phyloP scores from a whole-genome alignment of 768 basidiomycete species.

The Lanmaoa rubissima region DNA sequence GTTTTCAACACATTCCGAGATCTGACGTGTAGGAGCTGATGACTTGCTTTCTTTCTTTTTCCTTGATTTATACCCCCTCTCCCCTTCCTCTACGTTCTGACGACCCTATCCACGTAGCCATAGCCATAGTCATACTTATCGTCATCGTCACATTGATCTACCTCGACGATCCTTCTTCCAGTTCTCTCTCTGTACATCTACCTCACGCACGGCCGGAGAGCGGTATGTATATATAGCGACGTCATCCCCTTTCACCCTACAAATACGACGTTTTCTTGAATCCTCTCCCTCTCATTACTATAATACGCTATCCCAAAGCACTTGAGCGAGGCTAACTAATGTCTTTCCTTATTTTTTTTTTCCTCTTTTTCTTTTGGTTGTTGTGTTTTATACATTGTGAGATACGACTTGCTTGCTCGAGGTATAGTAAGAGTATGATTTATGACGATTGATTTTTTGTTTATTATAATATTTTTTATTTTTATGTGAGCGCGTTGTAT shows the following conservation, averaged over 20 bases:
- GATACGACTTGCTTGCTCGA: neutral
- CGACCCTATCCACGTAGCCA: neutral
- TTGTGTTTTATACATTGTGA: neutral
- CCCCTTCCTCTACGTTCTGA: neutral
- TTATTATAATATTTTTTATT: too few species aligned
- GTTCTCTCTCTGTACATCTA: constrained; percentile 6
- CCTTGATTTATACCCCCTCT: neutral
- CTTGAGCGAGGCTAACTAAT: constrained; percentile 10
- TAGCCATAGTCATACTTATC: neutral
- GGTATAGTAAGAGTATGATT: neutral
- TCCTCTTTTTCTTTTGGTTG: neutral
- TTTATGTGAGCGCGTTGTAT: constrained; percentile 20
- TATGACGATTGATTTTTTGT: neutral
- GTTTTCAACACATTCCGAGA: constrained; percentile 34
- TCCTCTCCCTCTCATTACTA: neutral
- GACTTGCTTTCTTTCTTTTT: neutral
- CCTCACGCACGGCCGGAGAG: constrained; percentile 7
- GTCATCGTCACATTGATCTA: neutral
- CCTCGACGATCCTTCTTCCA: neutral
- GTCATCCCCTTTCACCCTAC: neutral
- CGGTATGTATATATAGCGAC: constrained; percentile 12
- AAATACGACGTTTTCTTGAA: neutral
- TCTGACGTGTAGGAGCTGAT: neutral
- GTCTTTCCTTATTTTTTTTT: neutral
- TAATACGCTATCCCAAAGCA: constrained; percentile 1